Conservation (phyloP, 169 alveolate genomes). For the Cryptosporidium canis region DNA sequence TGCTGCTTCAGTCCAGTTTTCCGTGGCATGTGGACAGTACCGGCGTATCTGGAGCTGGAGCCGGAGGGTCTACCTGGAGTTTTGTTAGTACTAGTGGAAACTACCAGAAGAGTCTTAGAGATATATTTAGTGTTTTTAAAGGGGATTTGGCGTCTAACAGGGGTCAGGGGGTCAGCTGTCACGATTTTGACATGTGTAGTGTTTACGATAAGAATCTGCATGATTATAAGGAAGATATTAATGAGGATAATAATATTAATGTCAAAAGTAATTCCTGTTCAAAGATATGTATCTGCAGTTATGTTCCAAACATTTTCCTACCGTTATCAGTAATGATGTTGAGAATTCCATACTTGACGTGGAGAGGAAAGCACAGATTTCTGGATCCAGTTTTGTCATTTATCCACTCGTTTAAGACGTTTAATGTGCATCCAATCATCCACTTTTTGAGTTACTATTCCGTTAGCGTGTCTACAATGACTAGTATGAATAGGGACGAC, state of each 20-base stretch:
- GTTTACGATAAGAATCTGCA: not conserved
- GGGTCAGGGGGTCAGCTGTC: not conserved
- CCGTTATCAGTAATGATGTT: constrained; percentile 69
- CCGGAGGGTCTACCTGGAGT: not conserved
- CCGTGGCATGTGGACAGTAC: not conserved
- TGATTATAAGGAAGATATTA: not conserved
- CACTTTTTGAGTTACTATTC: constrained; percentile 14
- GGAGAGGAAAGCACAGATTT: not conserved
- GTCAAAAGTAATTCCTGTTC: not conserved
- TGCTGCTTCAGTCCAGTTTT: not conserved
- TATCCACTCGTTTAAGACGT: constrained; percentile 3
- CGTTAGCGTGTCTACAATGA: not conserved
- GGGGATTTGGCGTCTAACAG: not conserved
- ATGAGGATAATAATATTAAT: not conserved
- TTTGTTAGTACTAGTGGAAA: not conserved
- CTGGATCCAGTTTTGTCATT: constrained; percentile 39
- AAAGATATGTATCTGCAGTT: constrained; percentile 23
- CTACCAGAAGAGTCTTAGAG: not conserved
- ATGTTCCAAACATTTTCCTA: constrained; percentile 33
- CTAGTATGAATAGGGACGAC: not conserved
- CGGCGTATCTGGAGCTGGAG: not conserved
- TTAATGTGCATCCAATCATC: constrained; percentile 45
- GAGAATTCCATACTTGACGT: not conserved
- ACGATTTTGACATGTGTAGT: not conserved
- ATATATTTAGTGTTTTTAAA: not conserved